These are phyloP conservation scores for Lecanicillium sp. DNA, from an alignment of 2,329 filamentous ascomycete species.

Conservation along the genomic window DNA sequence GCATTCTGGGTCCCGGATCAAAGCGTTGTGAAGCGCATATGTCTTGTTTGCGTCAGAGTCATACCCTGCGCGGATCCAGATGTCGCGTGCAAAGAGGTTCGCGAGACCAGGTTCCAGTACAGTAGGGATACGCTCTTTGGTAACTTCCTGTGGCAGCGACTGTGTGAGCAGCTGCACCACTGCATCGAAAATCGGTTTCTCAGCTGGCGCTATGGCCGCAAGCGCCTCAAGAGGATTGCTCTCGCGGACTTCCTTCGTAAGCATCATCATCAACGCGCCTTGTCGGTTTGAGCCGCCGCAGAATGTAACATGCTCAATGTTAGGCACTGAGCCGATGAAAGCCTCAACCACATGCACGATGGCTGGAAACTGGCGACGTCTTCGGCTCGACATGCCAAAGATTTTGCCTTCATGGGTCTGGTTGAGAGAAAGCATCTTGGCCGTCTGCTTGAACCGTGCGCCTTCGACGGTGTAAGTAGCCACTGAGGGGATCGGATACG, in stretches of 20 bases:
- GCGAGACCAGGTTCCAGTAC: constrained; percentile 35
- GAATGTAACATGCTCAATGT: constrained; percentile 68
- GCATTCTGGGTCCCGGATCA: constrained; percentile 57
- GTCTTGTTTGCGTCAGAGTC: constrained; percentile 50
- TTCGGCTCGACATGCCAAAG: constrained; percentile 72
- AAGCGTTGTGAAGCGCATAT: constrained; percentile 64
- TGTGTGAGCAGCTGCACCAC: constrained; percentile 29
- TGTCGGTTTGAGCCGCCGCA: constrained; percentile 84
- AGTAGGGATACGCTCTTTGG: constrained; percentile 28
- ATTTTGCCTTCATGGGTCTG: constrained; percentile 45
- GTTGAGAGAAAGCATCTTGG: constrained; percentile 44
- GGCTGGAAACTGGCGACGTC: constrained; percentile 75
- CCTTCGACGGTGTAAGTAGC: constrained; percentile 67
- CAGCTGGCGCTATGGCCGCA: constrained; percentile 15
- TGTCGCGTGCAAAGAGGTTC: constrained; percentile 37
- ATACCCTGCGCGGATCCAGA: constrained; percentile 45
- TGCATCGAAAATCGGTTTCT: constrained; percentile 25
- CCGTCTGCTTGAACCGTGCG: constrained; percentile 49
- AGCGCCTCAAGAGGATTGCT: constrained; percentile 53
- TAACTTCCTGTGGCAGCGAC: constrained; percentile 32
- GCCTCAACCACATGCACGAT: constrained; percentile 75
- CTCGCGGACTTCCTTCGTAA: constrained; percentile 51
- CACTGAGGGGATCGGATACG: constrained; percentile 78
- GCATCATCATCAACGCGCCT: constrained; percentile 67
- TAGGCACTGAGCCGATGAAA: constrained; percentile 60